These are phyloP conservation scores for Citrullus amarus DNA, from an alignment of 306 rosid species.

Conservation along the genomic window DNA sequence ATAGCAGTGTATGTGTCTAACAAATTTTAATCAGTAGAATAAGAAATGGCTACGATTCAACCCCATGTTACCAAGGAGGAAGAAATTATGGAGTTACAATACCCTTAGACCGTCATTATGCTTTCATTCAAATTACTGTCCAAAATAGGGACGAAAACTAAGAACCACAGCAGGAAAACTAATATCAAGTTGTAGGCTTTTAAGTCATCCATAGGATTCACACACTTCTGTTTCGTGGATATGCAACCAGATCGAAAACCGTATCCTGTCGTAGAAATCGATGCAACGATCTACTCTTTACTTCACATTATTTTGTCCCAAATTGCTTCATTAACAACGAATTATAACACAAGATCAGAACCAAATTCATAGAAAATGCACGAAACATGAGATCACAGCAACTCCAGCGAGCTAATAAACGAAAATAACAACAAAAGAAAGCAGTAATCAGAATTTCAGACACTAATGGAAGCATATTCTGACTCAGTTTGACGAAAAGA, in stretches of 20 bases:
- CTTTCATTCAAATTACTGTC: neutral
- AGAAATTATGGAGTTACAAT: neutral
- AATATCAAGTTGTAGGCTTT: neutral
- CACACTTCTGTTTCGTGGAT: neutral
- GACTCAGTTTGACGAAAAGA: neutral
- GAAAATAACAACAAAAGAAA: neutral
- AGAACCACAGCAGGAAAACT: neutral
- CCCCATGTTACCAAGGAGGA: neutral
- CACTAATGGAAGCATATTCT: neutral
- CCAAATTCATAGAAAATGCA: neutral
- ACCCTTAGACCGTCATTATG: neutral
- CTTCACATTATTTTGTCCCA: neutral
- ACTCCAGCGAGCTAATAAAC: neutral
- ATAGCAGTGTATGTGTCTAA: neutral
- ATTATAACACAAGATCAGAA: neutral
- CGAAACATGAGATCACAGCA: neutral
- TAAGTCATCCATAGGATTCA: neutral
- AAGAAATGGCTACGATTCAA: neutral
- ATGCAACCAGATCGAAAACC: neutral
- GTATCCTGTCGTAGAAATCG: neutral
- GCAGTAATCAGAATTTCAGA: neutral
- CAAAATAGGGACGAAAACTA: neutral
- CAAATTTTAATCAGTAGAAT: neutral
- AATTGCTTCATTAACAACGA: neutral
- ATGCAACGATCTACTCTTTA: neutral